Evolutionary conservation across 768 basidiomycete species (phyloP).

Genomic region (Mrakia frigida): DNA sequence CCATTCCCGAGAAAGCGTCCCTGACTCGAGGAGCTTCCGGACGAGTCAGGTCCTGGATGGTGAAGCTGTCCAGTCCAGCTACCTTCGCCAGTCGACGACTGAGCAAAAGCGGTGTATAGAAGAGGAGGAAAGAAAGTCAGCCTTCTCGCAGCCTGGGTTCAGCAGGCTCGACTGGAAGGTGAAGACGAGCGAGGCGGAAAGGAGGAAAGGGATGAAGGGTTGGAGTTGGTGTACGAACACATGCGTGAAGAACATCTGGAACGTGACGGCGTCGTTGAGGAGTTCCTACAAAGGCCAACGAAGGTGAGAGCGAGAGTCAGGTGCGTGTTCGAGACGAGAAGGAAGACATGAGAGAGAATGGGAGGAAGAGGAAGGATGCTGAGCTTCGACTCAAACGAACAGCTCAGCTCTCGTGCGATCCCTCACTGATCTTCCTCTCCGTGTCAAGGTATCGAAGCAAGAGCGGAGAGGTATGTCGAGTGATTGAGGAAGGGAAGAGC

Average conservation of each 20-base stretch:
- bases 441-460: no score
- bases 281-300: conserved; percentile 56
- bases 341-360: not conserved
- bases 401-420: no score
- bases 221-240: conserved; percentile 49
- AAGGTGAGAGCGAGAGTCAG: not conserved
- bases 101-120: not conserved
- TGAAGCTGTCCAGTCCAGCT: conserved; percentile 71
- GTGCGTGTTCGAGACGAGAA: not conserved
- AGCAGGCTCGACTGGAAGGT: no score
- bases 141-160: no score
- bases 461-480: not conserved
- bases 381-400: no score
- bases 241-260: conserved; percentile 65
- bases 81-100: conserved; percentile 68
- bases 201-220: not conserved
- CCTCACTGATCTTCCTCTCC: no score
- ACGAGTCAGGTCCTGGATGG: conserved; percentile 62
- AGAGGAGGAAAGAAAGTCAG: not conserved
- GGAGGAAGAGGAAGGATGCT: conserved; percentile 18
- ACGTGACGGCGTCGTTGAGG: conserved; percentile 56
- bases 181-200: not conserved
- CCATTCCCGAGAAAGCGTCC: conserved; percentile 73
- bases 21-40: conserved; percentile 73
- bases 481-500: not conserved